A percentile compares a stretch with the other conserved stretches of the same genome.
Evolutionary conservation across 2,329 filamentous ascomycete species (phyloP).

Genomic region (Penicillium palitans): DNA sequence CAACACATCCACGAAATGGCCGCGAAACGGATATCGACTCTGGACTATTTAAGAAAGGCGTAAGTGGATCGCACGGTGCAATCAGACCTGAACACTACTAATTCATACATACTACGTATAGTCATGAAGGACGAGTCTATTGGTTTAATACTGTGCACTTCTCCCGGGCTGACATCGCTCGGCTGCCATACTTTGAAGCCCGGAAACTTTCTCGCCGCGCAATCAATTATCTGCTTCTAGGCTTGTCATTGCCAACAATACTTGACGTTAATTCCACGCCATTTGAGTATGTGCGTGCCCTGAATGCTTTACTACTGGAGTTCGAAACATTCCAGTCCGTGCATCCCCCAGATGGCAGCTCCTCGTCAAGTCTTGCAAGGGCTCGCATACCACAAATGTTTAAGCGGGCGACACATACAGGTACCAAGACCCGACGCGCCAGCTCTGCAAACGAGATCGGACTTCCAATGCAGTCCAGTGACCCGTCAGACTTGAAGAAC

Average conservation of each 20-base stretch:
- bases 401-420: constrained; percentile 61
- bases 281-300: constrained; percentile 79
- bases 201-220: constrained; percentile 85
- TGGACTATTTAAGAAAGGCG: constrained; percentile 92
- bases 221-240: constrained; percentile 89
- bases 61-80: constrained; percentile 51
- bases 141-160: constrained; percentile 99
- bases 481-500: constrained; percentile 51
- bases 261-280: constrained; percentile 79
- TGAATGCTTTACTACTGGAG: constrained; percentile 82
- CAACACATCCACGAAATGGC: constrained; percentile 78
- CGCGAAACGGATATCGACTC: constrained; percentile 87
- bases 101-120: constrained; percentile 39
- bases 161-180: constrained; percentile 73
- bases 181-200: constrained; percentile 81
- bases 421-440: constrained; percentile 58
- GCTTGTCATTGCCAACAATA: constrained; percentile 84
- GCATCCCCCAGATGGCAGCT: constrained; percentile 73
- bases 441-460: constrained; percentile 63
- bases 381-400: constrained; percentile 84
- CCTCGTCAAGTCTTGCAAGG: constrained; percentile 68
- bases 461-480: constrained; percentile 52
- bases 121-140: constrained; percentile 90
- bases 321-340: constrained; percentile 92
- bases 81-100: constrained; percentile 8